phyloP scores from a whole-genome alignment of 371 early-diverging fungal species.

The Rhizopus arrhizus region DNA sequence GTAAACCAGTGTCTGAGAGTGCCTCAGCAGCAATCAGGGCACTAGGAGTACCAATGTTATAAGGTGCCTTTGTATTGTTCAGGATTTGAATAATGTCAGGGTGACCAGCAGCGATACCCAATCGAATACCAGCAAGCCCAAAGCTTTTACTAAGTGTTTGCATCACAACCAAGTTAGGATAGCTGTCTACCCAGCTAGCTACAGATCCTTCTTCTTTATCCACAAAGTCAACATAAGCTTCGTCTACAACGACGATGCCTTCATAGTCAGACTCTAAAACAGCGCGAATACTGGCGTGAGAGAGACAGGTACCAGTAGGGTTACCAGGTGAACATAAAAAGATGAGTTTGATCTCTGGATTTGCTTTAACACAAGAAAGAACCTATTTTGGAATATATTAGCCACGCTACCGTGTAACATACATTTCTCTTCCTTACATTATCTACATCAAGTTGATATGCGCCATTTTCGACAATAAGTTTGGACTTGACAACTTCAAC shows the following conservation, averaged over 20 bases:
- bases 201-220: slow-evolving; percentile 67
- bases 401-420: not conserved
- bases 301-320: slow-evolving; percentile 90
- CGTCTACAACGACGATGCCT: slow-evolving; percentile 95
- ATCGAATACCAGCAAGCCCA: slow-evolving; percentile 91
- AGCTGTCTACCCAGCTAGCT: slow-evolving; percentile 75
- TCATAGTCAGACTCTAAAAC: slow-evolving; percentile 68
- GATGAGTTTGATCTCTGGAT: slow-evolving; percentile 83
- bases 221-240: slow-evolving; percentile 97
- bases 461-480: slow-evolving; percentile 73
- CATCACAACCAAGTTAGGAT: slow-evolving; percentile 93
- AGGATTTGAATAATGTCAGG: slow-evolving; percentile 82
- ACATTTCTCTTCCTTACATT: slow-evolving; percentile 53
- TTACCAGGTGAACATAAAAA: slow-evolving; percentile 98
- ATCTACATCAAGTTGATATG: slow-evolving; percentile 81
- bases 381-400: slow-evolving; percentile 47
- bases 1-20: slow-evolving; percentile 70
- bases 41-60: slow-evolving; percentile 92
- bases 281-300: slow-evolving; percentile 67
- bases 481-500: slow-evolving; percentile 83
- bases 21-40: slow-evolving; percentile 79
- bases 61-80: slow-evolving; percentile 97
- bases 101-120: slow-evolving; percentile 87
- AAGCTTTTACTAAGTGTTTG: slow-evolving; percentile 97
- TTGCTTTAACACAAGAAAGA: slow-evolving; percentile 56